phyloP scores from a whole-genome alignment of 768 basidiomycete species.

The Russula olivacea region DNA sequence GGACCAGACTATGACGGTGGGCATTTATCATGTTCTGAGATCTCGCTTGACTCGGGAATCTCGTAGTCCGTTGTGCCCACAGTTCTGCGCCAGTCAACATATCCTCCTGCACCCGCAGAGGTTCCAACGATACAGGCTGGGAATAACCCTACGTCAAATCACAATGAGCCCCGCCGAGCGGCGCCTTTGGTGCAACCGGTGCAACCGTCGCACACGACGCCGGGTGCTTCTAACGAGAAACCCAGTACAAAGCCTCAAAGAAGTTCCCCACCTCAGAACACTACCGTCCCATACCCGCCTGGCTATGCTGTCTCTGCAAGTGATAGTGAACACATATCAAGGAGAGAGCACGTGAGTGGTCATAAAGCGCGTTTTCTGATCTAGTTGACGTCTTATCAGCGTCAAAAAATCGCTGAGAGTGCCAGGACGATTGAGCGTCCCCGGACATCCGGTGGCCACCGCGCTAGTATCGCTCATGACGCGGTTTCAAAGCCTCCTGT shows the following conservation, averaged over 20 bases:
- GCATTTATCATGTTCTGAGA: background rate
- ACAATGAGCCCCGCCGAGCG: constrained; percentile 7
- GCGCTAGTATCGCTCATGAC: constrained; percentile 15
- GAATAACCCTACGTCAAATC: background rate
- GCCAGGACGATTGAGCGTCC: constrained; percentile 18
- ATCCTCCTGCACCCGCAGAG: background rate
- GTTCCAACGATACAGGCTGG: constrained; percentile 2
- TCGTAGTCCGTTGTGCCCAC: constrained; percentile 11
- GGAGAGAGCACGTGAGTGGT: constrained; percentile 22
- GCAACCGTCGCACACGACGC: constrained; percentile 3
- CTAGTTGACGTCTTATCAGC: constrained; percentile 10
- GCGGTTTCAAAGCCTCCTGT: constrained; percentile 11
- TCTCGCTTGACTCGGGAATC: background rate
- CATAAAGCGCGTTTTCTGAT: background rate
- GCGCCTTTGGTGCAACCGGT: constrained; percentile 1
- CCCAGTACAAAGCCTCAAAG: constrained; percentile 12
- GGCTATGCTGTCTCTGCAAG: constrained; percentile 26
- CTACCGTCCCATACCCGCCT: constrained; percentile 24
- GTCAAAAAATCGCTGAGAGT: constrained; percentile 13
- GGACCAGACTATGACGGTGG: constrained; percentile 9
- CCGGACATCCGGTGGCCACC: constrained; percentile 21
- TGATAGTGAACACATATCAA: constrained; percentile 21
- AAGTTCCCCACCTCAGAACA: constrained; percentile 19
- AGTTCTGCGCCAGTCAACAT: constrained; percentile 16
- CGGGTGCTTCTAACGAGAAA: background rate